Base-by-base conservation (phyloP, 768 basidiomycete species). In the Panaeolus papilionaceus region DNA sequence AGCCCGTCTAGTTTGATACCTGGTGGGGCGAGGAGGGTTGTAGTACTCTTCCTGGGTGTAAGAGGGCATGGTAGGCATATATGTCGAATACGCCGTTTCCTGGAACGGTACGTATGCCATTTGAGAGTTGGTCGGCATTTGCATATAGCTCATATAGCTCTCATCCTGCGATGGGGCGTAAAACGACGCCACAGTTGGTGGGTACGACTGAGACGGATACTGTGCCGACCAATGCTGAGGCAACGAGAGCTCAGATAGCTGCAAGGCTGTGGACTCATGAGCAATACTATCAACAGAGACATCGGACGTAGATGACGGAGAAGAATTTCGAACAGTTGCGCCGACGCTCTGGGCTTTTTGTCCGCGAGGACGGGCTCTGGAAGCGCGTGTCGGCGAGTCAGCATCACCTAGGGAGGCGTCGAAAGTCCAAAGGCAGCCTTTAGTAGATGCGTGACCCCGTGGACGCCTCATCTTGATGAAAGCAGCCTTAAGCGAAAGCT, bases 401-500 rank as follows among this genome's bases (percentile, higher is more conserved):
- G 26, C 6, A 37, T 58, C 54, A 12, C 54, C 54, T 10, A 58
- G 6, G 28, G 54, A 33, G 20, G 54, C 26, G 14, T 58, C 54
- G 54, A 58, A 58, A 16, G 54, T 58, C 54, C 54, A 58, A 14
- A 58, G 54, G 16, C 54, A 58, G 12, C 54, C 54, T 23, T 33
- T 58, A 14, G 54, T 14, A 51, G 47, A 51, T 8, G 47, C 28
- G 37, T 58, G 26, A 3, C 54, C 54, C 28, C 54, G 26, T 33
- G 54, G 54, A 7, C 26, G 26, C 33, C 54, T 58, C 54, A 58
- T 58, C 33, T 58, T 47, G 10, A 70, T 62, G 39, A 72, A 72
- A 3, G 68, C 67, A 18, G 69, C 66, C 26, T 72, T 72, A 40
- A 70, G 62, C 0, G 71, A 72, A 9, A 72, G 63, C 23, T 70